Conservation (phyloP, 169 alveolate species). For the Plasmodium coatneyi region DNA sequence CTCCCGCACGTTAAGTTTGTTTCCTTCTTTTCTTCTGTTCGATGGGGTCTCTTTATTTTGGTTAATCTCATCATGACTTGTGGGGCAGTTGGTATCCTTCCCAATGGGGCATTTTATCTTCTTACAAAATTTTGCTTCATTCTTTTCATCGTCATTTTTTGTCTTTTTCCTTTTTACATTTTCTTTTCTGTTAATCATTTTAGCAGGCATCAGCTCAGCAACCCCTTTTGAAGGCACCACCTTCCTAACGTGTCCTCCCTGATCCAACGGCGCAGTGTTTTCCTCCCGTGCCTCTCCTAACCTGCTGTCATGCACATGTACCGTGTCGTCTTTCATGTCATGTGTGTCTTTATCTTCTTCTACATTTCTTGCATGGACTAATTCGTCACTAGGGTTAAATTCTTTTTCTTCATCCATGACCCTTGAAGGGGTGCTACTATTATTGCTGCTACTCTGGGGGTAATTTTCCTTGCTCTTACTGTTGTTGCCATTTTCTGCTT, state of each 20-base stretch:
- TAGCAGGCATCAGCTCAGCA: neutral
- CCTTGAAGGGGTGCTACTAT: neutral
- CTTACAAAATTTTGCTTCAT: neutral
- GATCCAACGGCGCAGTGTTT: neutral
- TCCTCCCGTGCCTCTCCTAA: neutral
- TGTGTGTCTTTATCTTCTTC: neutral
- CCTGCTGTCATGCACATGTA: neutral
- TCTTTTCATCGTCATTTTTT: conserved; percentile 3
- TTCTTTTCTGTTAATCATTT: neutral
- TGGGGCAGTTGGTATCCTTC: neutral
- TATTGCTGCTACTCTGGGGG: neutral
- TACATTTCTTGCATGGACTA: neutral
- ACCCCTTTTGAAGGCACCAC: neutral
- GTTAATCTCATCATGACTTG: neutral
- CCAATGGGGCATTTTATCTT: neutral
- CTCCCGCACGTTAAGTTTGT: neutral
- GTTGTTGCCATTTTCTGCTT: neutral
- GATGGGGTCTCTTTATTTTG: conserved; percentile 4
- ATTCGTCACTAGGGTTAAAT: neutral
- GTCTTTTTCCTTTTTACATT: neutral
- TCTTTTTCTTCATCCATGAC: neutral
- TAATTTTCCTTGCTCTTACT: neutral
- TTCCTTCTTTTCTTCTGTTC: neutral
- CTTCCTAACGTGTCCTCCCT: neutral
- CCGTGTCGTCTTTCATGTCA: neutral